Evolutionary conservation across 129 eudicot species (phyloP).

Genomic region (Helichrysum umbraculigerum): DNA sequence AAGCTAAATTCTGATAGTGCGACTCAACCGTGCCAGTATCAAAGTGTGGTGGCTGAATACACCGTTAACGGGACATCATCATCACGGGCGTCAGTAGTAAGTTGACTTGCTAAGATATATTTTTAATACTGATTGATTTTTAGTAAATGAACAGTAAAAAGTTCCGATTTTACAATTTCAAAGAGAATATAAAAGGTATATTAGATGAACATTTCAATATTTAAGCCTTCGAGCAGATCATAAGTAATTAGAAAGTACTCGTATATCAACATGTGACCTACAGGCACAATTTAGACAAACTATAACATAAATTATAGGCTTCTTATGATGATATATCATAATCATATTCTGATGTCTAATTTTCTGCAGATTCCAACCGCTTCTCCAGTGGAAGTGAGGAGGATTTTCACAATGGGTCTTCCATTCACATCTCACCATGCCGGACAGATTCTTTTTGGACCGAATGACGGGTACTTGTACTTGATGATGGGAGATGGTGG

Average conservation of each 20-base stretch:
- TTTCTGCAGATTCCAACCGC: constrained; percentile 55
- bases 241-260: too few species aligned
- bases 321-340: neutral
- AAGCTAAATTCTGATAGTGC: constrained; percentile 48
- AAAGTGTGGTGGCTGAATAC: constrained; percentile 74
- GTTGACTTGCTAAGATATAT: neutral
- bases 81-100: constrained; percentile 53
- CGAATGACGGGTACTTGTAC: constrained; percentile 72
- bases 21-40: constrained; percentile 77
- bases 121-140: too few species aligned
- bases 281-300: too few species aligned
- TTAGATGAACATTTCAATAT: too few species aligned
- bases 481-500: constrained; percentile 92
- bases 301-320: too few species aligned
- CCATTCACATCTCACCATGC: constrained; percentile 79
- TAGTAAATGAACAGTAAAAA: neutral
- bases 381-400: constrained; percentile 71
- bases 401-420: constrained; percentile 90
- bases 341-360: neutral
- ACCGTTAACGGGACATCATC: constrained; percentile 51
- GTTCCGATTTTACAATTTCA: neutral
- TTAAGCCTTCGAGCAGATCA: too few species aligned
- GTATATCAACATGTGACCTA: too few species aligned
- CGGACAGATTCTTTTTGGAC: constrained; percentile 87
- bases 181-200: too few species aligned